These are phyloP conservation scores for Coemansia sp. DNA, from an alignment of 192 early-diverging fungal genomes.

Conservation along the genomic window DNA sequence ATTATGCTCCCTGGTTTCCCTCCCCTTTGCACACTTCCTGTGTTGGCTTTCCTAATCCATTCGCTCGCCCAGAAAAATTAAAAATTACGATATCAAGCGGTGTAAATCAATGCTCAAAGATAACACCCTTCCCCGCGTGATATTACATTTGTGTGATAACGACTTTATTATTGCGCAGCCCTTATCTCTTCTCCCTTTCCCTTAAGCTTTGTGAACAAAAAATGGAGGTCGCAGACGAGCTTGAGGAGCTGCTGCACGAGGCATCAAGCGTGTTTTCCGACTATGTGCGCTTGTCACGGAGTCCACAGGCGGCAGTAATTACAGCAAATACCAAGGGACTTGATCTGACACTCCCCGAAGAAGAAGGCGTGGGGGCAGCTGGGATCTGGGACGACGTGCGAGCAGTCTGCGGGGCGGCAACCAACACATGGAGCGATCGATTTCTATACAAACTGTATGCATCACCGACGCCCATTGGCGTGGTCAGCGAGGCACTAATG, in stretches of 20 bases:
- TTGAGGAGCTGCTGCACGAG: constrained; percentile 12
- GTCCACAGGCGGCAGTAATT: background rate
- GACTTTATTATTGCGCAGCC: too few species aligned
- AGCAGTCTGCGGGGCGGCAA: constrained; percentile 12
- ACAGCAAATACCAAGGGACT: background rate
- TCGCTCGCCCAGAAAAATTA: too few species aligned
- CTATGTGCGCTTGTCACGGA: constrained; percentile 13
- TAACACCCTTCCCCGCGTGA: too few species aligned
- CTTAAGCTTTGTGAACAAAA: background rate
- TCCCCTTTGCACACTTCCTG: too few species aligned
- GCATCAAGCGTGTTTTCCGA: constrained; percentile 22
- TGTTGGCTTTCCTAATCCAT: too few species aligned
- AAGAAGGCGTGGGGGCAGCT: constrained; percentile 2
- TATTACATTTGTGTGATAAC: too few species aligned
- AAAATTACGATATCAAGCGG: too few species aligned
- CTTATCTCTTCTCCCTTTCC: background rate
- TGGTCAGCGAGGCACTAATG: constrained; percentile 66
- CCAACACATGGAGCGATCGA: constrained; percentile 61
- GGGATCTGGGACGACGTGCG: constrained; percentile 40
- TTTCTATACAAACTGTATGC: constrained; percentile 86
- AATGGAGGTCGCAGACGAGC: constrained; percentile 18
- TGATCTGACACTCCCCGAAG: constrained; percentile 1
- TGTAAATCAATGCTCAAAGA: too few species aligned
- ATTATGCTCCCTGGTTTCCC: too few species aligned
- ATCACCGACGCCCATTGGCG: constrained; percentile 69